Evolutionary conservation across 2,329 filamentous ascomycete genomes (phyloP), one percentile per base, ranked within the genome.

Genomic region (Penicillium freii): DNA sequence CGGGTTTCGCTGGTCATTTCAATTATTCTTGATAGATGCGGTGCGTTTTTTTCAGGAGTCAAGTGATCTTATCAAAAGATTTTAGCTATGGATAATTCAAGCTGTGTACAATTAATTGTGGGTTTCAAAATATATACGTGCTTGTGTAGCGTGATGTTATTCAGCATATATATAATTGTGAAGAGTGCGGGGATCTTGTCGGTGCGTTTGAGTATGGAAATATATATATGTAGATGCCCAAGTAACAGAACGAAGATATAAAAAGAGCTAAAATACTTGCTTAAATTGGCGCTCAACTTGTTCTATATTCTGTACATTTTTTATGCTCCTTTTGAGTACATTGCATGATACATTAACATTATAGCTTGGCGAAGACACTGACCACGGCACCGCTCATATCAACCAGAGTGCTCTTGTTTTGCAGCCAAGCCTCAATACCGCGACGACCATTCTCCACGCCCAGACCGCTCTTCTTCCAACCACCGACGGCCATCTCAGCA

Each of bases 401-500:
- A 2, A 96, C 87, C 31, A 96, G 75, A 1, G 91, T 95, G 75
- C 91, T 95, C 81, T 94, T 95, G 66, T 92, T 94, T 76, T 86
- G 81, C 51, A 92, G 83, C 87, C 92, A 96, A 4, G 89, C 88
- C 73, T 89, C 87, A 53, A 96, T 81, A 0, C 91, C 91, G 67
- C 83, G 85, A 57, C 86, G 81, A 4, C 91, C 92, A 73, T 96
- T 96, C 80, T 96, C 91, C 1, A 95, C 87, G 0, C 91, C 91
- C 10, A 96, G 77, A 34, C 92, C 92, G 71, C 91, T 95, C 81
- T 89, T 83, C 80, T 96, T 96, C 92, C 91, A 96, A 0, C 91
- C 91, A 10, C 91, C 91, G 0, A 96, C 91, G 2, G 89, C 88
- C 92, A 96, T 96, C 79, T 96, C 91, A 0, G 92, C 90, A 0